Base-by-base conservation (phyloP, 108 stramenopile genomes). In the Chaetoceros muelleri region DNA sequence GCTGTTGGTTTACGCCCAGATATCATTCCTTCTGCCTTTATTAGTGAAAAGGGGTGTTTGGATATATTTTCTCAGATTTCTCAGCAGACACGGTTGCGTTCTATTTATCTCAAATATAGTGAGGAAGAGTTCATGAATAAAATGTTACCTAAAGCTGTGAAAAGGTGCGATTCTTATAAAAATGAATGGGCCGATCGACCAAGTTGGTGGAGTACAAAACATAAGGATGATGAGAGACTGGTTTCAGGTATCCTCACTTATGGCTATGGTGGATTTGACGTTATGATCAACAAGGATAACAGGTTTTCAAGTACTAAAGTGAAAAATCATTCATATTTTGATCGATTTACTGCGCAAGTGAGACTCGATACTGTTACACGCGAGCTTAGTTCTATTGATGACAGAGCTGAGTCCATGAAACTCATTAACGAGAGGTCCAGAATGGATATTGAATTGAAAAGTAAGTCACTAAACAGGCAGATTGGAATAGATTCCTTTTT, bases 181-280 rank as follows among this genome's bases (percentile, higher is more conserved):
- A 76, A 76, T 46, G 64, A 58, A 26, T 87, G 86, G 86, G 78
- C 75, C 22, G 70, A 80, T 50, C 44, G 65, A 30, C 85, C 85
- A 20, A 52, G 46, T 5, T 82, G 85, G 81, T 87, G 85, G 85
- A 72, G 72, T 23, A 49, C 48, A 3, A 29, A 2, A 19, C 49
- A 24, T 40, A 48, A 61, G 13, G 72, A 76, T 74, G 71, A 75
- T 22, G 46, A 48, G n/a, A 71, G 69, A 31, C 67, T 76, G 20
- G 67, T 76, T 30, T 21, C 20, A 34, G 71, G 63, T 21, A 69
- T 76, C 31, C 67, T 76, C 23, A 55, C 65, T 44, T 76, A 57
- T 48, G 71, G 75, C 8, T 76, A 76, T 49, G 59, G 67, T 13
- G 75, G 75, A 20, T 76, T 76, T 46, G 75, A 76, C 28, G 55